These are phyloP conservation scores for Rhizophagus sp. DNA, from an alignment of 192 early-diverging fungal genomes.

Conservation along the genomic window DNA sequence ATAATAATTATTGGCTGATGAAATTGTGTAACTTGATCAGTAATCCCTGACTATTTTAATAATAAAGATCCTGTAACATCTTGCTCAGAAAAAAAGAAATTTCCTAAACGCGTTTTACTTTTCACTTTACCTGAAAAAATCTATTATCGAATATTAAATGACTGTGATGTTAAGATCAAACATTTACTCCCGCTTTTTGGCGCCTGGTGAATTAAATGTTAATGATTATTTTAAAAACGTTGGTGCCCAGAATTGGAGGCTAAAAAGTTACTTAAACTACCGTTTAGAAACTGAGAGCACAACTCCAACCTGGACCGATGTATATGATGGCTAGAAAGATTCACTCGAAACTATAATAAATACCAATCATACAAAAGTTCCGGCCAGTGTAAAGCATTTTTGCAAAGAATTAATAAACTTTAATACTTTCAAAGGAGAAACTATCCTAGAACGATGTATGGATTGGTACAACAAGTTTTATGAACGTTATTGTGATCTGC, in stretches of 20 bases:
- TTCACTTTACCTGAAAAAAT: too few species aligned
- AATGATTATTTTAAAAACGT: background rate
- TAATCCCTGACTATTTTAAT: too few species aligned
- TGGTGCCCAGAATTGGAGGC: background rate
- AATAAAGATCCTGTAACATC: too few species aligned
- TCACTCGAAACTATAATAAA: background rate
- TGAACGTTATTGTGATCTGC: background rate
- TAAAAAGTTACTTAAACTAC: background rate
- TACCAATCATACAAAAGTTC: conserved; percentile 5
- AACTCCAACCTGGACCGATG: too few species aligned
- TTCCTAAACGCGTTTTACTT: too few species aligned
- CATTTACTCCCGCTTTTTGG: background rate
- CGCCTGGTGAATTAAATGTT: background rate
- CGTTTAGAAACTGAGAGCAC: background rate
- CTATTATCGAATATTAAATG: too few species aligned
- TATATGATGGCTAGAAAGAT: background rate
- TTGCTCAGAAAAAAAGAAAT: too few species aligned
- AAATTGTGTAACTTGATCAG: too few species aligned
- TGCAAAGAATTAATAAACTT: background rate
- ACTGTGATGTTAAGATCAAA: background rate
- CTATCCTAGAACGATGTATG: background rate
- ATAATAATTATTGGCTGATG: too few species aligned
- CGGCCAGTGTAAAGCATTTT: background rate
- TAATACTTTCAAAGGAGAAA: background rate
- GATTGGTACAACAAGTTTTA: background rate